A percentile compares a stretch with the other conserved stretches of the same genome.
Evolutionary conservation across 1,284 basidiomycete genomes (phyloP).

Genomic region (Malassezia sympodialis): DNA sequence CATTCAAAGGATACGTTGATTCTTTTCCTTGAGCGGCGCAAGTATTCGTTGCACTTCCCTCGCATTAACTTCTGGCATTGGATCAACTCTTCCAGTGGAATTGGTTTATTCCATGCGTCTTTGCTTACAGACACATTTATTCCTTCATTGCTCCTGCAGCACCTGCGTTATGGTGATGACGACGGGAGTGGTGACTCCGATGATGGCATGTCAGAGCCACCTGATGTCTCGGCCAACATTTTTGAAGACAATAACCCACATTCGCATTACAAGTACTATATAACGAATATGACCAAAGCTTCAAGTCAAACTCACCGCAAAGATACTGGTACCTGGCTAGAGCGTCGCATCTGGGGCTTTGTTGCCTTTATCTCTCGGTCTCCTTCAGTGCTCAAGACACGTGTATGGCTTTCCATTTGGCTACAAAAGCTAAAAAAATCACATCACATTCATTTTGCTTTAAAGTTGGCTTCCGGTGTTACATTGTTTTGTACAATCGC

Average conservation of each 20-base stretch:
- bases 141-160: neutral
- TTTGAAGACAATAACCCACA: neutral
- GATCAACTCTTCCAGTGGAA: constrained; percentile 15
- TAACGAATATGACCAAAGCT: neutral
- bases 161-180: neutral
- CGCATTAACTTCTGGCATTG: constrained; percentile 20
- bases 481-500: constrained; percentile 50
- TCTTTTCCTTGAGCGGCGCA: constrained; percentile 4
- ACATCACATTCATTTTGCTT: constrained; percentile 49
- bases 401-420: constrained; percentile 20
- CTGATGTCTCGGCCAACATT: neutral
- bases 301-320: neutral
- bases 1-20: constrained; percentile 5
- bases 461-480: constrained; percentile 51
- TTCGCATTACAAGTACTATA: constrained; percentile 3
- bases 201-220: neutral
- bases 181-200: neutral
- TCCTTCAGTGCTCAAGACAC: constrained; percentile 4
- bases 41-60: constrained; percentile 5
- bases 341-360: neutral
- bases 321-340: no score
- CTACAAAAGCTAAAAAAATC: constrained; percentile 44
- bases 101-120: constrained; percentile 6
- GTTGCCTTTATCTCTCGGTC: constrained; percentile 4
- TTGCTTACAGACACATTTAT: neutral